Base-by-base conservation (phyloP, 2,329 filamentous ascomycete genomes). In the Fusarium floridanum region DNA sequence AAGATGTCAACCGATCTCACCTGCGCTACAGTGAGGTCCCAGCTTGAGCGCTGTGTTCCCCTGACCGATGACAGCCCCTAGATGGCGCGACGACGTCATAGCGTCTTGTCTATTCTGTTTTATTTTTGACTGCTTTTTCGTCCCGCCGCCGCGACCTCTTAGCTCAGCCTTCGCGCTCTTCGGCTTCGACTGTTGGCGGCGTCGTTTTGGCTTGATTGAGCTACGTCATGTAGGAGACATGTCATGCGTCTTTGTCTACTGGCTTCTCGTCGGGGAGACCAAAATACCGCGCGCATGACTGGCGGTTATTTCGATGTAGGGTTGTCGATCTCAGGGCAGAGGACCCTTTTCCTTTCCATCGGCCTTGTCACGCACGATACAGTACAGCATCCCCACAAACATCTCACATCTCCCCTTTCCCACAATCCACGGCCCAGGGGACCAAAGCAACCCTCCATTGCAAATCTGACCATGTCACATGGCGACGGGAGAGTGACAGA, bases 381-480 rank as follows among this genome's bases (percentile, higher is more conserved):
- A 39, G 20, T 53, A 12, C 29, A 29, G 29, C 7, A 32, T 53
- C 27, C 48, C 48, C 10, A n/a, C 27, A 50, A 17, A 16, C 14
- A 16, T 50, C 22, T 9, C 45, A 36, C 41, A 56, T 64, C 34
- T 41, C 34, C 34, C 61, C 61, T 64, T 64, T 64, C 61, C 61
- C 61, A 56, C n/a, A 37, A 41, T 24, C 29, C 41, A 32, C 36
- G 34, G 16, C 39, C 39, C 24, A 61, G 16, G 55, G 55, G 55
- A 59, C 36, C 55, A 59, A 29, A 53, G 48, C 48, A 53, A 59
- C 55, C 55, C 55, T 59, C 55, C 32, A 27, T 59, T 59, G 55
- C 36, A 39, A 37, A 37, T 17, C 36, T 37, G 55, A 27, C 55
- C 34, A 37, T 37, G 55, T 41, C 55, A 59, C 34, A 36, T 59